These are phyloP conservation scores for Debaryomyces prosopidis DNA, from an alignment of 805 yeast species.

Conservation along the genomic window DNA sequence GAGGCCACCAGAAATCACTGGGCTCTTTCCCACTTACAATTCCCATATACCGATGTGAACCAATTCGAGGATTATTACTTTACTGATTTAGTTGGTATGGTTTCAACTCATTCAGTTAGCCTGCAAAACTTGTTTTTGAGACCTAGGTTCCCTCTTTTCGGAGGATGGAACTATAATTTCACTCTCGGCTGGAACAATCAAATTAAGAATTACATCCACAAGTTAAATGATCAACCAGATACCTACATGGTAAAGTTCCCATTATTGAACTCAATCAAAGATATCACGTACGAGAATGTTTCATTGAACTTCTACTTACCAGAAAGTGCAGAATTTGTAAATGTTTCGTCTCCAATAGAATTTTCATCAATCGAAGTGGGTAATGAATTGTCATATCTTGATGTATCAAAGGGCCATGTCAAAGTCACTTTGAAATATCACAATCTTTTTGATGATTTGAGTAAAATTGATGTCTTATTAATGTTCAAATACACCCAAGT, in stretches of 20 bases:
- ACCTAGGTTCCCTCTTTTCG: constrained; percentile 94
- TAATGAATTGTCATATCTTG: constrained; percentile 64
- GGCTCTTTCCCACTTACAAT: constrained; percentile 60
- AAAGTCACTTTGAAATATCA: constrained; percentile 59
- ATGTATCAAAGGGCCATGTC: constrained; percentile 74
- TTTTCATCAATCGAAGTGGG: constrained; percentile 29
- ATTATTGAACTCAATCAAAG: constrained; percentile 67
- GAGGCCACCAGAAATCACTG: constrained; percentile 50
- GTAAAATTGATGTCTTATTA: constrained; percentile 54
- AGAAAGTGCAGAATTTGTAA: constrained; percentile 71
- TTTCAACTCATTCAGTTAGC: constrained; percentile 64
- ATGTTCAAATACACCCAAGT: constrained; percentile 59
- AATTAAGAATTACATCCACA: constrained; percentile 53
- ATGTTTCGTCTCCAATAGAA: constrained; percentile 57
- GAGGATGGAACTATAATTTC: constrained; percentile 95
- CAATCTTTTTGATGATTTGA: constrained; percentile 70
- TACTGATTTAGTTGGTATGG: constrained; percentile 91
- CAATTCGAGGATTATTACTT: constrained; percentile 62
- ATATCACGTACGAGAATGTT: constrained; percentile 65
- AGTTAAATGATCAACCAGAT: constrained; percentile 38
- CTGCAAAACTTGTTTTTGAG: constrained; percentile 54
- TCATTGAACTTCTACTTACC: constrained; percentile 72
- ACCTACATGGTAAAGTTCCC: constrained; percentile 67
- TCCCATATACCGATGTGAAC: constrained; percentile 46
- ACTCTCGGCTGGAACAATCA: constrained; percentile 89